A percentile compares a stretch with the other conserved stretches of the same genome.
These are phyloP conservation scores for Teratosphaeria viscida DNA, from an alignment of 2,329 filamentous ascomycete genomes.

Conservation along the genomic window DNA sequence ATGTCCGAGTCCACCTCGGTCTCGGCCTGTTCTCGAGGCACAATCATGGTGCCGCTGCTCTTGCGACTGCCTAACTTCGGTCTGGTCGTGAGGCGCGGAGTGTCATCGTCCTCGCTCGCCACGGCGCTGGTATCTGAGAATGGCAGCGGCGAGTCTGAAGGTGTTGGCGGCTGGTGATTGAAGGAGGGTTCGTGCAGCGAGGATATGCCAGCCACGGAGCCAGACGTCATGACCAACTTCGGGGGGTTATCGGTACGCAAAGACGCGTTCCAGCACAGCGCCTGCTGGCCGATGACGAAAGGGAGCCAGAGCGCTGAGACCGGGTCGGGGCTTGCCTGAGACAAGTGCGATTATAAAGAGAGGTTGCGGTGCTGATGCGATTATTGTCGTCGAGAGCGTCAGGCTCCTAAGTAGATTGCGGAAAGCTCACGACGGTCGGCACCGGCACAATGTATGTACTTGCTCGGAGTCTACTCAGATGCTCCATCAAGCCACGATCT, in stretches of 20 bases:
- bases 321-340: neutral
- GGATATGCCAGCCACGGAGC: conserved; percentile 5
- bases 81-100: conserved; percentile 30
- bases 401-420: neutral
- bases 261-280: neutral
- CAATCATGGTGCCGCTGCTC: conserved; percentile 70
- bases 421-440: neutral
- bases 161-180: conserved; percentile 3
- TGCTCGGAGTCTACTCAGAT: neutral
- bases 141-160: conserved; percentile 9
- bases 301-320: neutral
- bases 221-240: neutral
- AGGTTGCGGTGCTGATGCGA: neutral
- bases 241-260: neutral
- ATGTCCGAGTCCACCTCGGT: conserved; percentile 58
- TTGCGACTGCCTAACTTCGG: conserved; percentile 62
- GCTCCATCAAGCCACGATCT: neutral
- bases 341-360: neutral
- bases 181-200: conserved; percentile 15
- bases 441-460: neutral
- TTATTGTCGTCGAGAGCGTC: neutral
- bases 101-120: conserved; percentile 23
- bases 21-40: conserved; percentile 49
- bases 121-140: conserved; percentile 22
- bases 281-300: neutral